A percentile compares a stretch with the other conserved stretches of the same genome.
Evolutionary conservation across 768 basidiomycete species (phyloP).

Genomic region (Clathrus columnatus): DNA sequence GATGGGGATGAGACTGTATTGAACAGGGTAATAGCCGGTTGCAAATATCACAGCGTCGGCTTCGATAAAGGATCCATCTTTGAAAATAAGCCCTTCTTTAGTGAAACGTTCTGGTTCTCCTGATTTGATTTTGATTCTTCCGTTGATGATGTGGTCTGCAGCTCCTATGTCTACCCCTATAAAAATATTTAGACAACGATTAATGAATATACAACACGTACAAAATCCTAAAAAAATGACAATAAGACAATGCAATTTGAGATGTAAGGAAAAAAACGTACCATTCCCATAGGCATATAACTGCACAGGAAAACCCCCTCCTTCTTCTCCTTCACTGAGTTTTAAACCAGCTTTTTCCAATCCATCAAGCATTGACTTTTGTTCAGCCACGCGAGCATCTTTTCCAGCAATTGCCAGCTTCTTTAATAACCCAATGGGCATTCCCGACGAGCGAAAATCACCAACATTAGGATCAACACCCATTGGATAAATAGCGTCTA

Average conservation of each 20-base stretch:
- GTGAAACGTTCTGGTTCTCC: conserved; percentile 7
- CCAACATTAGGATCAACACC: neutral
- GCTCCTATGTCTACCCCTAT: conserved; percentile 12
- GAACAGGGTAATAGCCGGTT: conserved; percentile 28
- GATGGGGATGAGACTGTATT: conserved; percentile 22
- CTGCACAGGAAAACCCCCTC: conserved; percentile 23
- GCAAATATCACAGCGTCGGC: conserved; percentile 14
- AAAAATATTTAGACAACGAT: neutral
- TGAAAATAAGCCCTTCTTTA: conserved; percentile 4
- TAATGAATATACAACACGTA: neutral
- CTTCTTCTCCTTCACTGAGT: conserved; percentile 27
- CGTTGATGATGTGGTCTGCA: conserved; percentile 10
- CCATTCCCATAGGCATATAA: conserved; percentile 27
- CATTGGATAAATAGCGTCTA: neutral
- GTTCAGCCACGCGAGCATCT: conserved; percentile 14
- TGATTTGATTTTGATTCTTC: conserved; percentile 9
- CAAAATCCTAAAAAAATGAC: neutral
- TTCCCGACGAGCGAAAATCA: neutral
- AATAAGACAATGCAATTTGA: neutral
- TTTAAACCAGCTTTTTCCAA: conserved; percentile 29
- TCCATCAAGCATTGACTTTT: conserved; percentile 27
- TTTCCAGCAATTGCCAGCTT: conserved; percentile 10
- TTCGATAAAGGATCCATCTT: conserved; percentile 11
- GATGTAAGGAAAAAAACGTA: conserved; percentile 11
- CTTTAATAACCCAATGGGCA: neutral